phyloP scores from a whole-genome alignment of 139 green algal genomes.

The Tetraselmis striata region DNA sequence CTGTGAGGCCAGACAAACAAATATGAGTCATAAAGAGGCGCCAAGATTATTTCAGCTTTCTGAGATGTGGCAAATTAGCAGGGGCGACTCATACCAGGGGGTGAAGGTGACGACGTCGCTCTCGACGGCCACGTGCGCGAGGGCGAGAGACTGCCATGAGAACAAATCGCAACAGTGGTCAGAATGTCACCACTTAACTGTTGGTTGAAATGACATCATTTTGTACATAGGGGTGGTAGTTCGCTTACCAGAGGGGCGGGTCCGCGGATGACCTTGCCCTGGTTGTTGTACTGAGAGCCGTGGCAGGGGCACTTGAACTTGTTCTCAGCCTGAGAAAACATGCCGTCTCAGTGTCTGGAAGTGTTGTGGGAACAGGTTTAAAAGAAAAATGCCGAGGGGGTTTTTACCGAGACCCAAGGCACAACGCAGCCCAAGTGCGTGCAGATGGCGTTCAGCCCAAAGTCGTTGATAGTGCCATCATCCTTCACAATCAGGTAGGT shows the following conservation, averaged over 20 bases:
- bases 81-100: slow-evolving; percentile 54
- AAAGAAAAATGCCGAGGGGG: too few relatives aligned
- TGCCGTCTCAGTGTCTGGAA: not conserved
- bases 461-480: slow-evolving; percentile 79
- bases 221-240: too few relatives aligned
- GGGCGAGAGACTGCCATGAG: slow-evolving; percentile 75
- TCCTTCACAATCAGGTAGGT: slow-evolving; percentile 94
- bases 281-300: slow-evolving; percentile 94
- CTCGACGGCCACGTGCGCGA: slow-evolving; percentile 78
- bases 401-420: slow-evolving; percentile 83
- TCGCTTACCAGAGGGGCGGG: slow-evolving; percentile 75
- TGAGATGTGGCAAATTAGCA: not conserved
- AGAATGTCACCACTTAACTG: too few relatives aligned
- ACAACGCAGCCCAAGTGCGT: slow-evolving; percentile 99
- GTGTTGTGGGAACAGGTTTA: too few relatives aligned
- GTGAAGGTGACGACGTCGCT: slow-evolving; percentile 78
- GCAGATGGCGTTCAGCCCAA: slow-evolving; percentile 97
- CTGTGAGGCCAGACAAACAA: slow-evolving; percentile 17
- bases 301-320: slow-evolving; percentile 99
- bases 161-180: not conserved
- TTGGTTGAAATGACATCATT: too few relatives aligned
- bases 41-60: not conserved
- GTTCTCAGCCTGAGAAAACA: slow-evolving; percentile 78
- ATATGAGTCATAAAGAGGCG: not conserved
- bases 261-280: slow-evolving; percentile 91